phyloP scores from a whole-genome alignment of 371 early-diverging fungal genomes.

The Syncephalastrum racemosum region DNA sequence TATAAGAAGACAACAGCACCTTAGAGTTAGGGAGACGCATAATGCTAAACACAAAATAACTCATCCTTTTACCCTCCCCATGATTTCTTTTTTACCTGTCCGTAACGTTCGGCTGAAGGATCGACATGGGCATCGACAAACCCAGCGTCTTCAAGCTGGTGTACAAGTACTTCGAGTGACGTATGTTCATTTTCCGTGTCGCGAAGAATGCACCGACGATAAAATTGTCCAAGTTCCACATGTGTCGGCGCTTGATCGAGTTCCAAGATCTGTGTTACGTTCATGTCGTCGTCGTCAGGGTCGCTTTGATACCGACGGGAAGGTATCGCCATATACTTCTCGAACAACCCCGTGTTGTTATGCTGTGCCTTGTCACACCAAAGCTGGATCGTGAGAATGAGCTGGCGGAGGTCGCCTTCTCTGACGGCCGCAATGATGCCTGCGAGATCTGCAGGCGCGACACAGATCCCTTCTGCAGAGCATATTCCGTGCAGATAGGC shows the following conservation, averaged over 20 bases:
- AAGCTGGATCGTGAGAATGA: conserved; percentile 33
- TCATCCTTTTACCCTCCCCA: conserved; percentile 2
- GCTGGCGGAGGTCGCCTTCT: conserved; percentile 24
- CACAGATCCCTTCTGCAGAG: conserved; percentile 23
- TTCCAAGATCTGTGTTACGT: conserved; percentile 10
- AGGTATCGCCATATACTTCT: neutral
- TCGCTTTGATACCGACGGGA: no score
- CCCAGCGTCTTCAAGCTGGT: conserved; percentile 12
- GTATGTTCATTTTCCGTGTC: neutral
- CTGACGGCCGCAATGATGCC: conserved; percentile 21
- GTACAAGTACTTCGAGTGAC: conserved; percentile 7
- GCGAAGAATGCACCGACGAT: conserved; percentile 1
- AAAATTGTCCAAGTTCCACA: conserved; percentile 11
- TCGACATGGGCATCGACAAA: conserved; percentile 22
- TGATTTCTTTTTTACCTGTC: neutral
- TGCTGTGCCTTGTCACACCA: conserved; percentile 20
- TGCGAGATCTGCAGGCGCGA: conserved; percentile 25
- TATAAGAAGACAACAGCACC: no score
- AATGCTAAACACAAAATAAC: conserved; percentile 3
- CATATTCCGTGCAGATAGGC: conserved; percentile 38
- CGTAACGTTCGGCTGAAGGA: neutral
- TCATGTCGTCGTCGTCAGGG: no score
- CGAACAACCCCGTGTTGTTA: neutral
- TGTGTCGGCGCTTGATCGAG: conserved; percentile 6
- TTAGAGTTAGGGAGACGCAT: no score